Base-by-base conservation (phyloP, 495 filamentous ascomycete species). In the Durotheca rogersii region DNA sequence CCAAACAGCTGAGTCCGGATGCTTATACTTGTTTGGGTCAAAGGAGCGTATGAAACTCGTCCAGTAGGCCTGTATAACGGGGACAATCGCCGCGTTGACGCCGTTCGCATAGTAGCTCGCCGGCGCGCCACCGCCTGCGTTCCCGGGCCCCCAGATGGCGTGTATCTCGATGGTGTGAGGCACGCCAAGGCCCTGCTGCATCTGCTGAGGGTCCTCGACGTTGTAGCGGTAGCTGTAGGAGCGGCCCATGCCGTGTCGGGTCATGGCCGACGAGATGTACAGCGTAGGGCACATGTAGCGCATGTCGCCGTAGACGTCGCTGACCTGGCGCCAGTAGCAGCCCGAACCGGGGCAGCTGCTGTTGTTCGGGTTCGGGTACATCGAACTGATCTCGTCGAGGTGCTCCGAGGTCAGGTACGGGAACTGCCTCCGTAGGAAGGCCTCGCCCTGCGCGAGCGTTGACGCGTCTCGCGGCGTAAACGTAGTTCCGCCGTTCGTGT, bases 241-340 rank as follows among this genome's bases (percentile, higher is more conserved):
- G 16, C 57, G 39, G 2, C 70, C 11, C 25, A 62, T 49, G 11
- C 69, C 72, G 18, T 70, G 61, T 5, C 56, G 32, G 1, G 60
- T 62, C 51, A 77, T 72, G 0, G 71, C 62, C 3, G 70, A 61
- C 11, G 73, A 80, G 65, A 84, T 66, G 60, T 72, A 80, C 15
- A 87, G 70, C 1, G 77, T 77, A 0, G 85, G 85, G 45, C 87
- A 90, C 58, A 73, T 84, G 67, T 89, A 89, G n/a, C 85, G 79
- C 47, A 88, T 74, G 54, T 89, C 83, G 16, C 85, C 85, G 58
- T 88, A 90, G 2, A 79, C 80, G 30, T 78, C 72, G 46, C 76
- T 74, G 10, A 76, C 70, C n/a, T 82, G 78, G 0, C 74, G 71
- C 79, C 81, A 86, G 67, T 79, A 84, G 14, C 68, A 62, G 1